Base-by-base conservation (phyloP, 2,329 filamentous ascomycete species). In the Balansia obtecta region DNA sequence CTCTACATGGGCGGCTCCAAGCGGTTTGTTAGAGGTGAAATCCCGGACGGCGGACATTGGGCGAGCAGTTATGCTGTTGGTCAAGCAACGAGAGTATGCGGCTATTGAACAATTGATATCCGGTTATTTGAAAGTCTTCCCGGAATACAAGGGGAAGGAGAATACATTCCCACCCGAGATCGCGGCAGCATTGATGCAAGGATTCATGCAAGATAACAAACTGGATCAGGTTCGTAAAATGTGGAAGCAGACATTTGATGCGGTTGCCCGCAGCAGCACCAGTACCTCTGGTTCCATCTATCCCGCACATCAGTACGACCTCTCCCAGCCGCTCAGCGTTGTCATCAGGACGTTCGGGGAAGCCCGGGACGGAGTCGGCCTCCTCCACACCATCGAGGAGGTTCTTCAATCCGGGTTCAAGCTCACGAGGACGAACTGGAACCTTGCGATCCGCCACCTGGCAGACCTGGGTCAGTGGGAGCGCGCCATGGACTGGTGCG, bases 401-500 rank as follows among this genome's bases (percentile, higher is more conserved):
- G 70, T 90, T 11, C 70, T 79, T 9, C 62, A 64, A 1, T 73
- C 76, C 40, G 91, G 90, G 11, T 96, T 91, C 69, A 69, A 71
- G 30, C 67, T 96, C 51, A 83, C 88, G 60, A 83, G 79, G 62
- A 76, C 76, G 58, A 89, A 87, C 57, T 95, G 88, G 88, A 93
- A 95, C 62, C 73, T 77, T 47, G 82, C 86, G 55, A 75, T 95
- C 50, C 79, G 85, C 58, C 67, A 75, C 47, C 78, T 96, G 30
- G 79, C 81, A 22, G 69, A 73, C 13, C 72, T 80, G 49, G 74
- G 76, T 44, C 72, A 76, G 44, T 75, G 77, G 58, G 67, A 79
- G 45, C 73, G 83, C 18, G 89, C 89, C 38, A 95, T 93, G 66
- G 62, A 69, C 20, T 68, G 83, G 48, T 91, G 86, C 62, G 91